Conservation (phyloP, 257 asterid genomes). For the Verbena officinalis region DNA sequence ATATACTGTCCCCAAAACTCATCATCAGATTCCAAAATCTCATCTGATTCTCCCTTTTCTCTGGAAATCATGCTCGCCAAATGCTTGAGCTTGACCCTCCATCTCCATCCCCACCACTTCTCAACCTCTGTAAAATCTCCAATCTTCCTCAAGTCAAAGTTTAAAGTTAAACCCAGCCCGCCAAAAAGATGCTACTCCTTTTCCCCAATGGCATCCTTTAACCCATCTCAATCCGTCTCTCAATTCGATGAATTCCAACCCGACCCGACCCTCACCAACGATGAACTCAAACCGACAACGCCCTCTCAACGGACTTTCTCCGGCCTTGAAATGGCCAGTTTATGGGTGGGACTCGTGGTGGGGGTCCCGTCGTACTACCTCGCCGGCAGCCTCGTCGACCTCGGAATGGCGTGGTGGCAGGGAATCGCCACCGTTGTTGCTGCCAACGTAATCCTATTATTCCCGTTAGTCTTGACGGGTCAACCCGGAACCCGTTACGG, state of each 20-base stretch:
- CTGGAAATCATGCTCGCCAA: conserved; percentile 49
- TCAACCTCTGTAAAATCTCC: conserved; percentile 27
- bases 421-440: conserved; percentile 87
- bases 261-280: conserved; percentile 71
- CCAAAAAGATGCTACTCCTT: conserved; percentile 15
- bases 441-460: conserved; percentile 62
- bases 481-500: conserved; percentile 85
- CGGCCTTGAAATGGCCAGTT: conserved; percentile 73
- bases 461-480: conserved; percentile 76
- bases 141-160: neutral
- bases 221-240: conserved; percentile 7
- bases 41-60: conserved; percentile 27
- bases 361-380: conserved; percentile 88
- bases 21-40: conserved; percentile 32
- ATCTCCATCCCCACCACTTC: conserved; percentile 47
- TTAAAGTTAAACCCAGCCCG: neutral
- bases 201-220: conserved; percentile 47
- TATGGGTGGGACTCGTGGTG: conserved; percentile 90
- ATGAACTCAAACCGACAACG: conserved; percentile 76
- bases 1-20: conserved; percentile 4
- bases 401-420: conserved; percentile 99
- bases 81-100: conserved; percentile 45
- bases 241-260: conserved; percentile 36
- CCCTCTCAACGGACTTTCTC: conserved; percentile 54
- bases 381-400: conserved; percentile 92